Evolutionary conservation across 2,329 filamentous ascomycete species (phyloP).

Genomic region (Clonostachys chloroleuca): DNA sequence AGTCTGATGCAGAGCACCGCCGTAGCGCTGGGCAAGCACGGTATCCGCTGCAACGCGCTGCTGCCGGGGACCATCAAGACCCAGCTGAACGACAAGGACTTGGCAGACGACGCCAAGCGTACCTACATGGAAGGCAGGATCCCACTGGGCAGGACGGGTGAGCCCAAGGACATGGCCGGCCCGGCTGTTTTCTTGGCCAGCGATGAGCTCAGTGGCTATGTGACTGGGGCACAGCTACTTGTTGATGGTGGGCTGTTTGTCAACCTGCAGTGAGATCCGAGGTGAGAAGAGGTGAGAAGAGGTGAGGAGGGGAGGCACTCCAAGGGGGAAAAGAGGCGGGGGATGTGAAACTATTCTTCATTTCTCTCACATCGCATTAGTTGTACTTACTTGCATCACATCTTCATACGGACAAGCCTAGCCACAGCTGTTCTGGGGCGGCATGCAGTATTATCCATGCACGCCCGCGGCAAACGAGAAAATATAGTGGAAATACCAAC

Average conservation of each 20-base stretch:
- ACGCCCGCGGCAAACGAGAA: too few relatives aligned
- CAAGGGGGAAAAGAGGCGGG: too few relatives aligned
- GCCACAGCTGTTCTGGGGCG: too few relatives aligned
- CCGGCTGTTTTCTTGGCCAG: conserved; percentile 83
- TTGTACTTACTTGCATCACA: too few relatives aligned
- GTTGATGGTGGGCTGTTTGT: conserved; percentile 90
- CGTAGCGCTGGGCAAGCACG: conserved; percentile 70
- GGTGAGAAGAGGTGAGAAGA: neutral
- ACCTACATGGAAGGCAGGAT: conserved; percentile 78
- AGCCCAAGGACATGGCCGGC: conserved; percentile 70
- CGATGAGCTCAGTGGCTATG: conserved; percentile 73
- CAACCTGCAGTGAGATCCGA: conserved; percentile 63
- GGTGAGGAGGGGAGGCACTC: too few relatives aligned
- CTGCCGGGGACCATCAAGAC: conserved; percentile 81
- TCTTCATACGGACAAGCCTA: too few relatives aligned
- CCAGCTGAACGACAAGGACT: conserved; percentile 78
- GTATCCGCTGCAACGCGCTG: conserved; percentile 78
- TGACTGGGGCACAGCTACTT: conserved; percentile 77
- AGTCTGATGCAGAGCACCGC: conserved; percentile 82
- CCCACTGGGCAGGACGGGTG: conserved; percentile 70
- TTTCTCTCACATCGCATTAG: too few relatives aligned
- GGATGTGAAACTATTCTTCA: too few relatives aligned
- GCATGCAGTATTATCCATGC: too few relatives aligned
- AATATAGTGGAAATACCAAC: too few relatives aligned
- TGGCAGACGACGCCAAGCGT: conserved; percentile 68